Conservation (phyloP, 106 monocot genomes). For the Dioscorea dumetorum region DNA sequence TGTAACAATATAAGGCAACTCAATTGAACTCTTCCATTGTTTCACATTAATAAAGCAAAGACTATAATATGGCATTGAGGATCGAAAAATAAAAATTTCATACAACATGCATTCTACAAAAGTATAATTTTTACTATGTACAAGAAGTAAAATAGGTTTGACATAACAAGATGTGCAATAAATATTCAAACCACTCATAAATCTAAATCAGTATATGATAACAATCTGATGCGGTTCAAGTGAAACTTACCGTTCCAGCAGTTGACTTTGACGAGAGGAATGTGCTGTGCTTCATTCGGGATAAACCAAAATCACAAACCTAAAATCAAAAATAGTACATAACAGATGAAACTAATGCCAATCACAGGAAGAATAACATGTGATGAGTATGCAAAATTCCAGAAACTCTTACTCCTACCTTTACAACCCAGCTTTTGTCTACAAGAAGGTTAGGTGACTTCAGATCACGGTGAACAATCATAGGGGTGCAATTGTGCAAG, state of each 20-base stretch:
- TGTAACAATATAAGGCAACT: no score
- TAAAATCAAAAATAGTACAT: slow-evolving; percentile 11
- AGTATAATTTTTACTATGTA: no score
- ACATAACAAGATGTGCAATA: no score
- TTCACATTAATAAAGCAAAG: no score
- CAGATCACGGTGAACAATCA: slow-evolving; percentile 67
- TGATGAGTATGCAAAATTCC: background rate
- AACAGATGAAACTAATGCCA: background rate
- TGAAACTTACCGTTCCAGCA: slow-evolving; percentile 62
- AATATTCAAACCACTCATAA: no score
- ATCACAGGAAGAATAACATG: background rate
- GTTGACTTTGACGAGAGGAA: slow-evolving; percentile 74
- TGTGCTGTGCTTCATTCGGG: slow-evolving; percentile 56
- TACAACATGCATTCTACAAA: no score
- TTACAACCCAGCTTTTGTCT: slow-evolving; percentile 76
- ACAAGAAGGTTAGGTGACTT: slow-evolving; percentile 81
- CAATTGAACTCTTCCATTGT: no score
- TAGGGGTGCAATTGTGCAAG: slow-evolving; percentile 52
- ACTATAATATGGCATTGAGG: no score
- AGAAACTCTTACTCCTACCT: slow-evolving; percentile 26
- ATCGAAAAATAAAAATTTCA: no score
- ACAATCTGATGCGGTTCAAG: no score
- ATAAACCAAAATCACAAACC: slow-evolving; percentile 82
- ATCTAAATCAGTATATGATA: no score
- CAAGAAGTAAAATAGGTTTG: no score